Evolutionary conservation across 306 rosid genomes (phyloP), one percentile per base, ranked within the genome.

Genomic region (Cotoneaster glaucophyllus): DNA sequence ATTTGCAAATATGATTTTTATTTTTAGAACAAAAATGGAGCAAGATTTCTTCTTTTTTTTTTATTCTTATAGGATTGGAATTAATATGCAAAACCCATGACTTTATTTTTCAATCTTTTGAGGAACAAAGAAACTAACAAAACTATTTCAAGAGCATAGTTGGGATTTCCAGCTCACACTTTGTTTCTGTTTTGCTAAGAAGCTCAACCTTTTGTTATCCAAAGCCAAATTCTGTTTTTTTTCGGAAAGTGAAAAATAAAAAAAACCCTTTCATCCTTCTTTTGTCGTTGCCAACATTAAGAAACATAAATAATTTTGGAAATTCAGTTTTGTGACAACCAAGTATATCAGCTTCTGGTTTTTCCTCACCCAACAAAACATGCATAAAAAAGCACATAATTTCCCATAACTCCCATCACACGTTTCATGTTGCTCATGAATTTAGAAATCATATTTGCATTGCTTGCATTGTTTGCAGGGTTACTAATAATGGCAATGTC

Each of bases 401-500:
- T 48, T 48, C 54, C 19, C 54, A 5, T 48, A 17, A 48, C 17
- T 48, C 21, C 54, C 21, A 48, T 48, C 54, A 15, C 8, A 45
- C 5, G 53, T 14, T 45, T 13, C 19, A 4, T 17, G 2, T 48
- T 48, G 19, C 67, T 63, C 41, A 63, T 29, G 43, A 63, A 29
- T 31, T 9, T 29, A 37, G 39, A 8, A 63, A 63, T 29, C 67
- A 15, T 17, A 5, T 14, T 63, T 14, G 67, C 22, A 28, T 50
- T 70, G n/a, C 3, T 69, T 4, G 24, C 25, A 32, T 76, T 34
- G 44, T 54, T 84, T 17, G 66, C 82, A 84, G 93, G 93, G 88
- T 70, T 82, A n/a, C 8, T 31, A 25, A 85, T 63, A 25, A 85
- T 87, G 79, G 84, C 79, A 82, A 91, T 91, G 93, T 88, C 93